Conservation (phyloP, 2,329 filamentous ascomycete genomes). For the Leptoxyphium fumago region DNA sequence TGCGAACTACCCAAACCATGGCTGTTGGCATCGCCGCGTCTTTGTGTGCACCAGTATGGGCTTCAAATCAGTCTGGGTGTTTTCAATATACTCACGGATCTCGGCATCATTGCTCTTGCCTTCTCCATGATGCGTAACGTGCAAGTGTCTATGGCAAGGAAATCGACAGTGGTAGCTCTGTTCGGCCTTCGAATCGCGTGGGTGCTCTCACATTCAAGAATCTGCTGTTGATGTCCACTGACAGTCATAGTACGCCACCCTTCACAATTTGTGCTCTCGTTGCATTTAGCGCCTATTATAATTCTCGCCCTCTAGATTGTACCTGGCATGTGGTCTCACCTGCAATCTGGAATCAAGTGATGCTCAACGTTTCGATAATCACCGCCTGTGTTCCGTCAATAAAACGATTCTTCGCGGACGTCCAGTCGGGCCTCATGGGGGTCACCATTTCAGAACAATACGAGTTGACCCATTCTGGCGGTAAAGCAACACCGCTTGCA, state of each 20-base stretch:
- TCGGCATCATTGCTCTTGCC: background rate
- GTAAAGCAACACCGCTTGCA: background rate
- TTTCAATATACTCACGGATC: background rate
- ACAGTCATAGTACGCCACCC: background rate
- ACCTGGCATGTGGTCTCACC: background rate
- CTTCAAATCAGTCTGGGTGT: background rate
- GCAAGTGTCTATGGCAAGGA: background rate
- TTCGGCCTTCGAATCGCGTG: background rate
- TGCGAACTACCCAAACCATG: slow-evolving; percentile 1
- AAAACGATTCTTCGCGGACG: slow-evolving; percentile 3
- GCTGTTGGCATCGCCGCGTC: background rate
- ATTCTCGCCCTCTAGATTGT: background rate
- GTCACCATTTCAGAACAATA: background rate
- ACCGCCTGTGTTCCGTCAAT: slow-evolving; percentile 3
- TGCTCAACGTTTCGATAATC: slow-evolving; percentile 2
- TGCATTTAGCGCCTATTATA: background rate
- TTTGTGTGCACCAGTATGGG: background rate
- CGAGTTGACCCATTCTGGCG: background rate
- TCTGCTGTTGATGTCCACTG: background rate
- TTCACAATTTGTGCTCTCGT: background rate
- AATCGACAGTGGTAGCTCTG: background rate
- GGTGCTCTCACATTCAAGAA: background rate
- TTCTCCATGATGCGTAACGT: background rate
- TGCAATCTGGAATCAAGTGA: slow-evolving; percentile 1
- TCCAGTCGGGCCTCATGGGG: background rate